Evolutionary conservation across 2,329 filamentous ascomycete species (phyloP).

Genomic region (Trematosphaeria pertusa): DNA sequence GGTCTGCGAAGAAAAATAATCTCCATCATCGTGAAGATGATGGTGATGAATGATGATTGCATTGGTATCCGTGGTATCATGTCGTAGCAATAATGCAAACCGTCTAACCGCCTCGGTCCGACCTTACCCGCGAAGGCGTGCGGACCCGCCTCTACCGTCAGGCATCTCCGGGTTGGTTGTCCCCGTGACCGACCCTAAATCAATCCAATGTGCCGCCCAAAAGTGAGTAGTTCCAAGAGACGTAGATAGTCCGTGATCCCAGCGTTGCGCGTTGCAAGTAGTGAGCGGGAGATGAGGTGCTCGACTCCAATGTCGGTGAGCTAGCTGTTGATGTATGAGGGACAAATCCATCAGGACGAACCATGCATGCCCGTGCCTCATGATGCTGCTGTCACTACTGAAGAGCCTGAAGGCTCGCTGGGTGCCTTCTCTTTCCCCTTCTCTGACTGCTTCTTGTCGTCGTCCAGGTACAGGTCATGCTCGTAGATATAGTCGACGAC

Average conservation of each 20-base stretch:
- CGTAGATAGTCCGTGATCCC: too few species aligned
- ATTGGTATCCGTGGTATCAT: constrained; percentile 43
- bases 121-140: constrained; percentile 29
- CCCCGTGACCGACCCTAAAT: too few species aligned
- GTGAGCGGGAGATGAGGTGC: too few species aligned
- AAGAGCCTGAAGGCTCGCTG: constrained; percentile 31
- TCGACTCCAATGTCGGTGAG: too few species aligned
- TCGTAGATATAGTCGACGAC: constrained; percentile 51
- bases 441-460: constrained; percentile 45
- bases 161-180: neutral
- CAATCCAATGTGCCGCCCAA: too few species aligned
- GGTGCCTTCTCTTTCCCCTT: constrained; percentile 42
- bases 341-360: too few species aligned
- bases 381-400: constrained; percentile 15
- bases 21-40: too few species aligned
- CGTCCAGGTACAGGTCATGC: constrained; percentile 47
- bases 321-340: too few species aligned
- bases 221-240: too few species aligned
- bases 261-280: too few species aligned
- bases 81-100: constrained; percentile 18
- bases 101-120: constrained; percentile 7
- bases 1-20: neutral
- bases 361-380: too few species aligned
- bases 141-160: constrained; percentile 12
- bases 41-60: constrained; percentile 18